Percentiles rank a stretch among this genome's conserved stretches.
phyloP scores from a whole-genome alignment of 768 basidiomycete species.

The Tricholoma sp. region DNA sequence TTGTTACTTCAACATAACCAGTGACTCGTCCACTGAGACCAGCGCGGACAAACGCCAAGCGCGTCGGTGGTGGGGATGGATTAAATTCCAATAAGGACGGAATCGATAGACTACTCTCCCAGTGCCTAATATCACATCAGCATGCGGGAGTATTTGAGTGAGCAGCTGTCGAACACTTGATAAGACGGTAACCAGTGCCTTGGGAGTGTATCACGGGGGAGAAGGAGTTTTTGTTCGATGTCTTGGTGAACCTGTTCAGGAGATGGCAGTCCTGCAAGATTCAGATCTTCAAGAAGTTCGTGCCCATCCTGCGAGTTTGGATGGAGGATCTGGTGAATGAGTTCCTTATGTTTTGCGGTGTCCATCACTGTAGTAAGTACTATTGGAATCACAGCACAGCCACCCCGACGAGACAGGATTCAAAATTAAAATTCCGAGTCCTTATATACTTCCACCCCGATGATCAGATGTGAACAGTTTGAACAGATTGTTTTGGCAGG shows the following conservation, averaged over 20 bases:
- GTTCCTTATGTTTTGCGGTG: constrained; percentile 21
- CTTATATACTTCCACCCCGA: background rate
- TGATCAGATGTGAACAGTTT: background rate
- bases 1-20: constrained; percentile 71
- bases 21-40: constrained; percentile 78
- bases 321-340: constrained; percentile 44
- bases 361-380: too few relatives aligned
- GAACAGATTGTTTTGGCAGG: background rate
- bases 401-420: background rate
- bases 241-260: constrained; percentile 55
- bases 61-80: constrained; percentile 74
- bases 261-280: constrained; percentile 53
- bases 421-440: background rate
- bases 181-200: constrained; percentile 73
- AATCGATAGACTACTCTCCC: constrained; percentile 58
- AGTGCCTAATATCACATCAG: constrained; percentile 47
- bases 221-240: constrained; percentile 71
- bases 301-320: constrained; percentile 36
- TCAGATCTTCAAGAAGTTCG: constrained; percentile 47
- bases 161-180: constrained; percentile 63
- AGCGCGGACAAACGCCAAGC: constrained; percentile 64
- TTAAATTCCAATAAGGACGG: constrained; percentile 59
- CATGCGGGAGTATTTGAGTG: constrained; percentile 9
- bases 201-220: constrained; percentile 63
- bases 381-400: constrained; percentile 3